Evolutionary conservation across 352 stramenopile genomes (phyloP), one percentile per base, ranked within the genome.

Genomic region (Globisporangium splendens): DNA sequence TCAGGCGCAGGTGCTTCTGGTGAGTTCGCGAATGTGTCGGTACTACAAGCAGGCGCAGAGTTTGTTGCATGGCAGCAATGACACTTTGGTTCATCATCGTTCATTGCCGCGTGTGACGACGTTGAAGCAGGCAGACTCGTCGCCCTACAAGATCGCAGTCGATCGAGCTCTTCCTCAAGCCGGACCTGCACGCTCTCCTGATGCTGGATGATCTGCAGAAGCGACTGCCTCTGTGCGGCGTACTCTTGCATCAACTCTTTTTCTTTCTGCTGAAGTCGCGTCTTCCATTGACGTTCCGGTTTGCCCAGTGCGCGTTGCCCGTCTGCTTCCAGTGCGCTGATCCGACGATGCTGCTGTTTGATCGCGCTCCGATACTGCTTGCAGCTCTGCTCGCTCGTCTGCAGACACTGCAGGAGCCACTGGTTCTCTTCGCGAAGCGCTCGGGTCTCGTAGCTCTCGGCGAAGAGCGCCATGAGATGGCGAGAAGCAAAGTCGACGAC

Each of bases 181-280:
- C 55, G 48, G 14, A 13, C 22, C 5, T 53, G 62, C 3, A 61
- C 65, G 0, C 61, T 49, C 42, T 86, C 77, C 44, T 84, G 72
- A 43, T 86, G 68, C 3, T 65, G 39, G 20, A 84, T 61, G 56
- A 86, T 84, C 44, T 65, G 55, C 54, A 86, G 56, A 46, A 86
- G 61, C 49, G 72, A 66, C 59, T 72, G 65, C 54, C 81, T 75
- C 39, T 72, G 75, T 46, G 47, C 31, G 42, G 77, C 70, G 43
- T 75, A 81, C 61, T 83, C 74, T 39, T 51, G 46, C 50, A 79
- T 73, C 70, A 66, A 80, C 56, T 71, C 33, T 10, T 28, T 46
- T 54, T 86, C 67, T 35, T 68, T 72, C 51, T 42, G 46, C 13
- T 63, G 28, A 6, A 59, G 35, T 0, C 22, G 33, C 21, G 7